Base-by-base conservation (phyloP, 805 yeast species). In the Cyberlindnera bimundalis region DNA sequence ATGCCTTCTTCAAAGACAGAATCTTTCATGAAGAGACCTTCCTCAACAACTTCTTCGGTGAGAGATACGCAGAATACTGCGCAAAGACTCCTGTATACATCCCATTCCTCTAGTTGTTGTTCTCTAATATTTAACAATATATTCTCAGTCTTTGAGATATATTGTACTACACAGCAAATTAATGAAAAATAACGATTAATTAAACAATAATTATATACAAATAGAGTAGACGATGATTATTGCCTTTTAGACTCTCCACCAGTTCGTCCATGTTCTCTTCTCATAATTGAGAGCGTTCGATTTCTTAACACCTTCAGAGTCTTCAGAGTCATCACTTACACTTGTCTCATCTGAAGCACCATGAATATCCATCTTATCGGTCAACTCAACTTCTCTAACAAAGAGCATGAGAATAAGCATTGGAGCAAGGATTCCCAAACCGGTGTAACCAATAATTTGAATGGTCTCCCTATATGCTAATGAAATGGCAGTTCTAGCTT, bases 1-100 rank as follows among this genome's bases (percentile, higher is more conserved):
- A 80, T 74, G 53, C 60, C 25, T 93, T 93, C 56, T 93, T 93
- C 67, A 61, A 61, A 7, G 58, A 62, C 10, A 70, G 99, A 43
- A 87, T 93, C 27, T 55, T 39, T 14, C 77, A 64, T 33, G 99
- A 93, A 62, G 99, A 93, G 57, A 54, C 48, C 25, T 74, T 68
- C 37, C 61, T 93, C 45, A 58, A 78, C 8, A 52, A 64, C 16
- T 90, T 91, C 58, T 93, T 91, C 60, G 91, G 89, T 1, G 61
- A 71, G 2, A 76, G 75, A 6, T 93, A 91, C 58, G 43, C 50
- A 0, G 47, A 56, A 0, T 91, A 89, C 60, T 73, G 62, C 46
- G 40, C 55, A 6, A 50, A 47, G 2, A 79, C 81, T 0, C 65
- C 70, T 2, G 74, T 81, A 0, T 73, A 79, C 34, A 83, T 91